A percentile compares a stretch with the other conserved stretches of the same genome.
These are phyloP conservation scores for Exophiala sp. DNA, from an alignment of 2,329 filamentous ascomycete species.

Conservation along the genomic window DNA sequence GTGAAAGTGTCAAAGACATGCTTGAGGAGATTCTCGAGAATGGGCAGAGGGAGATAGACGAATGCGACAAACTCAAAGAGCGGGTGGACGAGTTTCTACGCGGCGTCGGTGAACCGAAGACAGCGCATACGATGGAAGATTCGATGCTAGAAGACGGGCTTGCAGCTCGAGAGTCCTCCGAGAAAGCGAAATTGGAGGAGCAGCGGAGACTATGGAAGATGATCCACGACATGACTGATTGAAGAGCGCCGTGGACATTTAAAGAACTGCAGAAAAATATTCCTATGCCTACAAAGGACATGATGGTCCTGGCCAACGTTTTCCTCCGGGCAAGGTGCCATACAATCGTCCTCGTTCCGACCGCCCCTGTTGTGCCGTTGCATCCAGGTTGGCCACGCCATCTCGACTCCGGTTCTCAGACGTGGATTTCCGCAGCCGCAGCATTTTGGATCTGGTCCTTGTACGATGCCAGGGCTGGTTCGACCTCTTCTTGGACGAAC, in stretches of 20 bases:
- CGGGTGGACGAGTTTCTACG: conserved; percentile 50
- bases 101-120: conserved; percentile 25
- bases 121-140: conserved; percentile 13
- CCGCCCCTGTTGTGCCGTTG: not conserved
- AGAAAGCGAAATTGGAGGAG: conserved; percentile 31
- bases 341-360: not conserved
- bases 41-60: conserved; percentile 68
- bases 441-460: conserved; percentile 34
- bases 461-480: conserved; percentile 45
- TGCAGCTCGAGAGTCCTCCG: conserved; percentile 11
- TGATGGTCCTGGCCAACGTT: not conserved
- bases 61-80: conserved; percentile 66
- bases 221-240: conserved; percentile 33
- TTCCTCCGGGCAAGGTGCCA: not conserved
- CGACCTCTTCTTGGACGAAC: conserved; percentile 48
- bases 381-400: not conserved
- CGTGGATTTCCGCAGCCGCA: conserved; percentile 38
- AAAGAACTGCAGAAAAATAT: not conserved
- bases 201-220: conserved; percentile 38
- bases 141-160: not conserved
- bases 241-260: conserved; percentile 2
- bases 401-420: conserved; percentile 30
- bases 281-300: not conserved
- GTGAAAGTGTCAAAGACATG: conserved; percentile 77
- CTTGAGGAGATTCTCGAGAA: conserved; percentile 78